Conservation (phyloP, 768 basidiomycete species). For the Termitomyces sp. region DNA sequence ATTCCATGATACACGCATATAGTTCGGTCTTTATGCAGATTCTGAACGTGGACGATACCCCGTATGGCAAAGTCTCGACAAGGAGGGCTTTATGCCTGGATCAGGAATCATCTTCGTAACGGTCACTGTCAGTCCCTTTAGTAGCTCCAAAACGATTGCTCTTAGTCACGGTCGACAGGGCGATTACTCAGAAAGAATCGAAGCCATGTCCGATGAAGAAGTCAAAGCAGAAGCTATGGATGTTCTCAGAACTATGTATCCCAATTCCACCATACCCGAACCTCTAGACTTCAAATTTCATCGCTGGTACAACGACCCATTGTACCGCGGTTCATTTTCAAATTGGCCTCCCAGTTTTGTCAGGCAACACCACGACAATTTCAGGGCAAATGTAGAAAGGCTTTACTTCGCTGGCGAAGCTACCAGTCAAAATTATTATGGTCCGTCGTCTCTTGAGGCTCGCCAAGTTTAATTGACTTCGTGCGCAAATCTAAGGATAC, state of each 20-base stretch:
- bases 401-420: slow-evolving; percentile 68
- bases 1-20: neutral
- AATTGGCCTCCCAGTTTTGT: slow-evolving; percentile 67
- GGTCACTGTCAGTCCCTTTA: slow-evolving; percentile 31
- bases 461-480: neutral
- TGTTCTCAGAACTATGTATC: slow-evolving; percentile 57
- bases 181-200: slow-evolving; percentile 55
- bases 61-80: slow-evolving; percentile 64
- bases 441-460: too few relatives aligned
- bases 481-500: slow-evolving; percentile 32
- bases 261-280: slow-evolving; percentile 44
- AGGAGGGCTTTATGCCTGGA: slow-evolving; percentile 51
- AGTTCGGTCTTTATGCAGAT: slow-evolving; percentile 61
- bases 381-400: slow-evolving; percentile 48
- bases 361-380: slow-evolving; percentile 45
- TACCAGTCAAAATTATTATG: slow-evolving; percentile 52
- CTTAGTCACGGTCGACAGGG: slow-evolving; percentile 33
- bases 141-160: neutral
- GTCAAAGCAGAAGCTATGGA: slow-evolving; percentile 51
- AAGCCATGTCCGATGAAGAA: slow-evolving; percentile 39
- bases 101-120: slow-evolving; percentile 54
- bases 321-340: slow-evolving; percentile 57
- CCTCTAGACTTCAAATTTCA: slow-evolving; percentile 52
- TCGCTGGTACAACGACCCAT: slow-evolving; percentile 48
- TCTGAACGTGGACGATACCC: slow-evolving; percentile 57